Base-by-base conservation (phyloP, 306 rosid species). In the Astragalus membranaceus region DNA sequence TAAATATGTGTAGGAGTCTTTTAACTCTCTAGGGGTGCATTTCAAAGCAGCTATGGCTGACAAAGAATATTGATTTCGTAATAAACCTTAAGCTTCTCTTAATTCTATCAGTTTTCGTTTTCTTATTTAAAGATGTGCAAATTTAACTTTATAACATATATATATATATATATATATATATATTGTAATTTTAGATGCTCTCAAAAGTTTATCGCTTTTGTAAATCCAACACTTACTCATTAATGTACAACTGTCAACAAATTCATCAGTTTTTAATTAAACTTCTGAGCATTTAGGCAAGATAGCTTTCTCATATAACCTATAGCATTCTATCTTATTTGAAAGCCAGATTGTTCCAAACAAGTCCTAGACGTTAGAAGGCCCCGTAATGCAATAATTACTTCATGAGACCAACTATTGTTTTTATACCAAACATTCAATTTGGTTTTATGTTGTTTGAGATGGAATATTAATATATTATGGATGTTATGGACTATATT, bases 401-500 rank as follows among this genome's bases (percentile, higher is more conserved):
- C 62, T 60, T 39, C 16, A 26, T 8, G 32, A 56, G 26, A 78
- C 68, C 12, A 53, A 70, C 64, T 50, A 35, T 42, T 50, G 13
- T 32, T 59, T 63, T n/a, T 23, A 55, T 73, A 35, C 53, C 14
- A 54, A 64, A 29, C 14, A 46, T 33, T 64, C 3, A 46, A 56
- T n/a, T 74, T 16, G 62, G 54, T 46, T 51, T 70, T 74, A 44
- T 63, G 63, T 51, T 43, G 67, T 51, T 70, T 46, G 39, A 43
- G 39, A 43, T 41, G 59, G 62, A 64, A 30, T 58, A 52, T 51
- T 59, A 3, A 5, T n/a, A 43, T 43, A 37, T 71, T 15, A 36
- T 13, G 4, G 64, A 50, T 58, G 43, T 23, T 73, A 62, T n/a
- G 5, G 46, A 70, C 41, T 63, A 67, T 33, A 37, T 39, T 30